Percentiles rank a stretch among this genome's conserved stretches.
Conservation (phyloP, 768 basidiomycete species). For the Kondoa subrosea region DNA sequence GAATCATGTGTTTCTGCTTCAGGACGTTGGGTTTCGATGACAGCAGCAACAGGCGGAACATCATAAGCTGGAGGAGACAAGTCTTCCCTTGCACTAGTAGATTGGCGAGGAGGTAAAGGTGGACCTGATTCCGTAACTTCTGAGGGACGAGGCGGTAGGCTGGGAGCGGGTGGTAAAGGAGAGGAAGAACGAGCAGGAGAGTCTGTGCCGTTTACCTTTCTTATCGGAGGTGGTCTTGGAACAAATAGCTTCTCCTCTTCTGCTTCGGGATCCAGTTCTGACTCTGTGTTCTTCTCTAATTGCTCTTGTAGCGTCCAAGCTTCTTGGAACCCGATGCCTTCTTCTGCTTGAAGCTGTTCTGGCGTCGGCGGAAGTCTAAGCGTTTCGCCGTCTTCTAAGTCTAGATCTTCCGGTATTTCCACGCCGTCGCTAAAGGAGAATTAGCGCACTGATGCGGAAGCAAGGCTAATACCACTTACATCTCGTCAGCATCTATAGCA, state of each 20-base stretch:
- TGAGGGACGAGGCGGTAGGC: background rate
- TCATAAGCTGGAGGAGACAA: background rate
- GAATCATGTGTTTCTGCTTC: background rate
- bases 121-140: too few species aligned
- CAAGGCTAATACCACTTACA: too few species aligned
- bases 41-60: background rate
- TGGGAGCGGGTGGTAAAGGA: background rate
- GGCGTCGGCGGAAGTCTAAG: conserved; percentile 6
- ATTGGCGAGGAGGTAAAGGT: background rate
- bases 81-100: background rate
- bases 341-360: background rate
- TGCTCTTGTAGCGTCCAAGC: background rate
- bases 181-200: background rate
- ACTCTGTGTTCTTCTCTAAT: background rate
- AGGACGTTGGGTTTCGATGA: background rate
- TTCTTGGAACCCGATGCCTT: background rate
- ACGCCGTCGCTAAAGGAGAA: too few species aligned
- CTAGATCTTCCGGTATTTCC: background rate
- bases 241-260: background rate
- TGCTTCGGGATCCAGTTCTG: background rate
- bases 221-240: background rate
- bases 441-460: too few species aligned
- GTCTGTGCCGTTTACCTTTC: background rate
- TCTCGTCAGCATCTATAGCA: background rate
- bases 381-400: conserved; percentile 5